A percentile compares a stretch with the other conserved stretches of the same genome.
Conservation (phyloP, 768 basidiomycete species). For the Hygrophoropsis aurantiaca region DNA sequence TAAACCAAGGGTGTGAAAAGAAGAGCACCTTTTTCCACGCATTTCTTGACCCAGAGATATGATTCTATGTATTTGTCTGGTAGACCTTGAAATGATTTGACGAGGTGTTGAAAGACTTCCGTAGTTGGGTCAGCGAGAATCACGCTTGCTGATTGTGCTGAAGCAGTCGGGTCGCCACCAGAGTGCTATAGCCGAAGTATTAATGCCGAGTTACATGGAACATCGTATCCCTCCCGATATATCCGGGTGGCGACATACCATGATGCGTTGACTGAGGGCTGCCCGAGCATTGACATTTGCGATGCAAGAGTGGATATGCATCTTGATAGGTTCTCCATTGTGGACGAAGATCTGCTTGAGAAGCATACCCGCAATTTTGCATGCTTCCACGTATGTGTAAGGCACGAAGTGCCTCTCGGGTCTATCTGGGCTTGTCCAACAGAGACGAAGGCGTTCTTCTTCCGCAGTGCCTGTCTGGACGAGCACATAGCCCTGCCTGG, state of each 20-base stretch:
- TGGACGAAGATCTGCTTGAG: conserved; percentile 77
- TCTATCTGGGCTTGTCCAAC: conserved; percentile 68
- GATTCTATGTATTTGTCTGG: conserved; percentile 78
- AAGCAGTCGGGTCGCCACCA: conserved; percentile 73
- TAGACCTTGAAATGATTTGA: conserved; percentile 68
- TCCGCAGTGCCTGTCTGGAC: conserved; percentile 68
- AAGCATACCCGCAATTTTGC: conserved; percentile 73
- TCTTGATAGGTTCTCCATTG: conserved; percentile 60
- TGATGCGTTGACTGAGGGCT: conserved; percentile 67
- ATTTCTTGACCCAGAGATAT: conserved; percentile 82
- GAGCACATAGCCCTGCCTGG: conserved; percentile 72
- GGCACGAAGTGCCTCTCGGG: conserved; percentile 80
- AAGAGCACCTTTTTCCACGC: conserved; percentile 65
- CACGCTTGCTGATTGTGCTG: conserved; percentile 68
- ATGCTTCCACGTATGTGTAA: conserved; percentile 81
- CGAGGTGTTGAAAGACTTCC: conserved; percentile 70
- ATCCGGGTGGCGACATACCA: conserved; percentile 41
- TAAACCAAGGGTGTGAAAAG: conserved; percentile 75
- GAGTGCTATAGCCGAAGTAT: conserved; percentile 57
- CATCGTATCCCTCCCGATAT: neutral
- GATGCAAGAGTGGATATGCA: conserved; percentile 82
- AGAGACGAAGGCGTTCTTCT: conserved; percentile 71
- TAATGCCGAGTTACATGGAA: neutral
- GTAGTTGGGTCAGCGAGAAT: conserved; percentile 81
- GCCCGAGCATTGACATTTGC: conserved; percentile 73